Evolutionary conservation across 148 eudicot species (phyloP).

Genomic region (Camellia sinensis): DNA sequence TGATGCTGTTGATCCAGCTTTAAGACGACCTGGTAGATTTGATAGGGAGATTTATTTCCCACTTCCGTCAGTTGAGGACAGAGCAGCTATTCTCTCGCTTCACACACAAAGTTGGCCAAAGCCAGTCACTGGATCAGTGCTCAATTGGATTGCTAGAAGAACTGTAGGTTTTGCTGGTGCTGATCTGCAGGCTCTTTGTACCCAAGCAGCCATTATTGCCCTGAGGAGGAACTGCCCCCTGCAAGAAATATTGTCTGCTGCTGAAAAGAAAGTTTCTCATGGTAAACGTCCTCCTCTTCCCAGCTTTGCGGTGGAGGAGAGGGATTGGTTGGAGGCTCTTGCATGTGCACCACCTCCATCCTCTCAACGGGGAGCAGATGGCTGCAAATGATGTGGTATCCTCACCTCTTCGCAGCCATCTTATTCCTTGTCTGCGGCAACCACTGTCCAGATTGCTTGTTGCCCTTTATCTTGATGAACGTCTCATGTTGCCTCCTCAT

Average conservation of each 20-base stretch:
- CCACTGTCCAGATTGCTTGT: slow-evolving; percentile 63
- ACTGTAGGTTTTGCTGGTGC: slow-evolving; percentile 99
- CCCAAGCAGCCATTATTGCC: slow-evolving; percentile 82
- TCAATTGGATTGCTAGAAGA: slow-evolving; percentile 61
- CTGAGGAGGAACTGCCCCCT: slow-evolving; percentile 74
- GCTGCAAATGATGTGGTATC: slow-evolving; percentile 82
- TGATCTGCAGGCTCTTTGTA: slow-evolving; percentile 96
- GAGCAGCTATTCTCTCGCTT: slow-evolving; percentile 83
- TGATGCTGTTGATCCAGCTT: slow-evolving; percentile 94
- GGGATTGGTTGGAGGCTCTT: slow-evolving; percentile 94
- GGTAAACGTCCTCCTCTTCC: slow-evolving; percentile 70
- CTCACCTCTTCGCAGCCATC: slow-evolving; percentile 64
- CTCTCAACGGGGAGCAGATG: slow-evolving; percentile 84
- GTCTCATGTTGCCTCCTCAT: slow-evolving; percentile 62
- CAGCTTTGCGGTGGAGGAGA: slow-evolving; percentile 69
- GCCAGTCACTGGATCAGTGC: slow-evolving; percentile 70
- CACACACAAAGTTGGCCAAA: slow-evolving; percentile 93
- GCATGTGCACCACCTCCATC: slow-evolving; percentile 88
- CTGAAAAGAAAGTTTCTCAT: slow-evolving; percentile 39
- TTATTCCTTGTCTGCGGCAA: slow-evolving; percentile 63
- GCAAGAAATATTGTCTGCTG: slow-evolving; percentile 59
- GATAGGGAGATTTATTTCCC: slow-evolving; percentile 97
- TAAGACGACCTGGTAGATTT: slow-evolving; percentile 95
- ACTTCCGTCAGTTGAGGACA: slow-evolving; percentile 72
- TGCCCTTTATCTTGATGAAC: slow-evolving; percentile 67